Percentiles rank a stretch among this genome's conserved stretches.
Conservation (phyloP, 208 protist species). For the Leishmania lainsoni region DNA sequence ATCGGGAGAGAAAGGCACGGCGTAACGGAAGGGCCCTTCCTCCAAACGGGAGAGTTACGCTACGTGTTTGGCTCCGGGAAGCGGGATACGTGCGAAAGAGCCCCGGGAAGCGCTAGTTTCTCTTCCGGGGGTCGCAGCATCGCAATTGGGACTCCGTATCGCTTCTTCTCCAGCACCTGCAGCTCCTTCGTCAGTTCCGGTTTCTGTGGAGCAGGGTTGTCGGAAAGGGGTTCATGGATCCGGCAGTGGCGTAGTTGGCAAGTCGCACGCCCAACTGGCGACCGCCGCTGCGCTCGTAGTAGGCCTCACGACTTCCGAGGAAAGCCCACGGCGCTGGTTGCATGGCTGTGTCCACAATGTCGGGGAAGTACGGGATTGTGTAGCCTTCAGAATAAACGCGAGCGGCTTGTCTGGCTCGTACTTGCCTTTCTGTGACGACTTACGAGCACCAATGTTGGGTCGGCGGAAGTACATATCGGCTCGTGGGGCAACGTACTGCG, state of each 20-base stretch:
- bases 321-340: constrained; percentile 85
- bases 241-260: constrained; percentile 51
- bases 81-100: no score
- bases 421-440: constrained; percentile 66
- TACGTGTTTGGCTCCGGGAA: neutral
- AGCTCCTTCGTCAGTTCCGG: constrained; percentile 65
- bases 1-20: neutral
- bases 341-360: constrained; percentile 87
- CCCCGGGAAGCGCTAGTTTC: neutral
- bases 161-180: constrained; percentile 44
- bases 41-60: neutral
- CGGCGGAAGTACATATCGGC: constrained; percentile 88
- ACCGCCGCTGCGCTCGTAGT: constrained; percentile 68
- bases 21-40: neutral
- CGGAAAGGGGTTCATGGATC: constrained; percentile 56
- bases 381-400: constrained; percentile 65
- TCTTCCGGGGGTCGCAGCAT: constrained; percentile 60
- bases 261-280: constrained; percentile 69
- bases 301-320: constrained; percentile 81
- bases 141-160: constrained; percentile 67
- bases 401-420: constrained; percentile 82
- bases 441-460: constrained; percentile 68
- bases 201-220: constrained; percentile 63
- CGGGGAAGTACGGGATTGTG: constrained; percentile 91
- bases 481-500: constrained; percentile 77